These are phyloP conservation scores for Pythium rhizo-oryzae DNA, from an alignment of 352 stramenopile genomes.

Conservation along the genomic window DNA sequence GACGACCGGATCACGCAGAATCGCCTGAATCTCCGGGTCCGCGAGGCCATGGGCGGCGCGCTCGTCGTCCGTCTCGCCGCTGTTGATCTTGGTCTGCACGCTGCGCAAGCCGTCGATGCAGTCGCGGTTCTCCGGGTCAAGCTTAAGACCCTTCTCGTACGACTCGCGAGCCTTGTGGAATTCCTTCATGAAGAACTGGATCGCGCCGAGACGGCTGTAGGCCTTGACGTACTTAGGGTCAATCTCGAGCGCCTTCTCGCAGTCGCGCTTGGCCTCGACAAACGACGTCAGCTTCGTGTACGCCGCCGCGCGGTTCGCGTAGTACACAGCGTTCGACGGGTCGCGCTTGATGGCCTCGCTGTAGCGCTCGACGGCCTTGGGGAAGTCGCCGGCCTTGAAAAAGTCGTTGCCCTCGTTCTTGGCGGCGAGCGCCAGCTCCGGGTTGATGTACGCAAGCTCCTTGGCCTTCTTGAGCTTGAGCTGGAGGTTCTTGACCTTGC, in stretches of 20 bases:
- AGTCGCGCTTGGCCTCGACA: slow-evolving; percentile 90
- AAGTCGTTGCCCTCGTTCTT: slow-evolving; percentile 99
- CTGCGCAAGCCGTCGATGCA: slow-evolving; percentile 97
- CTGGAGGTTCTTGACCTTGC: slow-evolving; percentile 95
- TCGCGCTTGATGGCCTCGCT: slow-evolving; percentile 99
- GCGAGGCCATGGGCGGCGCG: slow-evolving; percentile 97
- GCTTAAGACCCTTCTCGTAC: slow-evolving; percentile 95
- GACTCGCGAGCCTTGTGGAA: slow-evolving; percentile 98
- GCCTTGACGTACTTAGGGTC: slow-evolving; percentile 99
- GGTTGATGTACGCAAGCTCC: slow-evolving; percentile 95
- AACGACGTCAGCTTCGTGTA: slow-evolving; percentile 98
- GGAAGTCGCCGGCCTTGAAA: slow-evolving; percentile 97
- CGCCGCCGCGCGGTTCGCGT: slow-evolving; percentile 98
- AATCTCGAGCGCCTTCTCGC: slow-evolving; percentile 98
- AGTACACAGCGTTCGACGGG: slow-evolving; percentile 97
- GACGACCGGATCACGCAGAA: slow-evolving; percentile 98
- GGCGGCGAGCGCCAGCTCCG: slow-evolving; percentile 96
- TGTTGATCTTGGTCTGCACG: slow-evolving; percentile 94
- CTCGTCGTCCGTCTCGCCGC: slow-evolving; percentile 96
- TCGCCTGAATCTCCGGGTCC: slow-evolving; percentile 98
- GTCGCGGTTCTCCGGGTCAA: slow-evolving; percentile 95
- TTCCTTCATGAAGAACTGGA: slow-evolving; percentile 99
- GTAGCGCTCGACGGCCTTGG: slow-evolving; percentile 93
- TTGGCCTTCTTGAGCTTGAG: slow-evolving; percentile 96
- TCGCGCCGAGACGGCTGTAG: slow-evolving; percentile 98